Evolutionary conservation across 306 rosid genomes (phyloP), one percentile per base, ranked within the genome.

Genomic region (Lathyrus sativus): DNA sequence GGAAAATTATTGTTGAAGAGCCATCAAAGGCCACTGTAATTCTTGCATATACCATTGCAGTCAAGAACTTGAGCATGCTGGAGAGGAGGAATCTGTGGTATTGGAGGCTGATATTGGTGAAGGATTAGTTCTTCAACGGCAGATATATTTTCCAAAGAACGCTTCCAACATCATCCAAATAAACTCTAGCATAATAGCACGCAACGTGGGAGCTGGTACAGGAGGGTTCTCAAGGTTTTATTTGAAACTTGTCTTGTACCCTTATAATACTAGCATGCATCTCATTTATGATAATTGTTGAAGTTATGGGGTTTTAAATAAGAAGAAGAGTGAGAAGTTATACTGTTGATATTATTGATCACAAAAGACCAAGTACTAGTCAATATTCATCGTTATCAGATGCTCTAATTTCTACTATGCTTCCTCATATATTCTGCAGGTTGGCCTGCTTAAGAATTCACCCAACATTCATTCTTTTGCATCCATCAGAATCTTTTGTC

Each of bases 191-290:
- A 87, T 92, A 76, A 53, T 87, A 15, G 95, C 98, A 50, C 78
- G 44, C 69, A 86, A 71, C 5, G 91, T 92, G 33, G 96, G 96
- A 62, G 92, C 98, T 86, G 98, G 96, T 77, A 86, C 98, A 31
- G 96, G 92, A 75, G 96, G 98, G 46, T 92, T 84, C 86, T 92
- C 98, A 72, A 92, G 98, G 96, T 89, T 82, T 74, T 65, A 65
- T 80, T 42, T n/a, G 24, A 71, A 62, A 54, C 62, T 17, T 67
- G 35, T 59, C 68, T 44, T 54, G 59, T 50, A 37, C 51, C 49
- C 37, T 42, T 48, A 43, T 26, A 51, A 35, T 37, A 31, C 11
- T 69, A 38, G 28, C 76, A 42, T 76, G 8, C 13, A 22, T 76
- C 58, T 46, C 38, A 11, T 28, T 19, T 72, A 15, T 11, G 24